phyloP scores from a whole-genome alignment of 2,329 filamentous ascomycete species.

The Cladosporium cucumerinum region DNA sequence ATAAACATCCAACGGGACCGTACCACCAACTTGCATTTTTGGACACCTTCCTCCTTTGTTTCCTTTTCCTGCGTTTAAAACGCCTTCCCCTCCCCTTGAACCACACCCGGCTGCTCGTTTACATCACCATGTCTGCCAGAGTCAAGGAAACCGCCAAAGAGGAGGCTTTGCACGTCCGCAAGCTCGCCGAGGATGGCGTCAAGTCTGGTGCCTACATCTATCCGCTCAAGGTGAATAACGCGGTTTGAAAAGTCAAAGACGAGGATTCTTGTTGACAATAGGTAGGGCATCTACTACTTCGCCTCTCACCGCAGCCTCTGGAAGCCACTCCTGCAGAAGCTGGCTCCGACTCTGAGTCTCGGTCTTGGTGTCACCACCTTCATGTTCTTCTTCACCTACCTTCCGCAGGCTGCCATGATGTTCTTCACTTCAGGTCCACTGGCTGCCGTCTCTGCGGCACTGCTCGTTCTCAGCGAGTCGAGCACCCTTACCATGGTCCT shows the following conservation, averaged over 20 bases:
- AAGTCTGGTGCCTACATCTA: constrained; percentile 80
- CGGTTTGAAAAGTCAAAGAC: too few species aligned
- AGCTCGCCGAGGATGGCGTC: constrained; percentile 64
- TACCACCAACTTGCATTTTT: not conserved
- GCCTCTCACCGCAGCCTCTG: constrained; percentile 56
- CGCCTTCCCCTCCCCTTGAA: too few species aligned
- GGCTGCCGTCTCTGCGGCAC: constrained; percentile 67
- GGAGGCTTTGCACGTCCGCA: constrained; percentile 66
- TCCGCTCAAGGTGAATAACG: constrained; percentile 62
- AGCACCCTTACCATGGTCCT: constrained; percentile 52
- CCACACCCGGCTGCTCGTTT: not conserved
- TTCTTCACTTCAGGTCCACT: constrained; percentile 81
- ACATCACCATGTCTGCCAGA: constrained; percentile 33
- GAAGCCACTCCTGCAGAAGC: constrained; percentile 56
- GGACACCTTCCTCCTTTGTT: not conserved
- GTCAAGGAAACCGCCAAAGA: constrained; percentile 60
- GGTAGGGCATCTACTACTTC: constrained; percentile 60
- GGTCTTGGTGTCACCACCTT: constrained; percentile 65
- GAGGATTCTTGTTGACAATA: too few species aligned
- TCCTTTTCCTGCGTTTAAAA: not conserved
- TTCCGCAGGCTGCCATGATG: constrained; percentile 78
- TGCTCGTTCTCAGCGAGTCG: constrained; percentile 58
- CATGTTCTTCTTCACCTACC: constrained; percentile 74
- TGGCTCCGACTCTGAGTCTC: constrained; percentile 63
- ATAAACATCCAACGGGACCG: not conserved